These are phyloP conservation scores for Crithidia mellificae DNA, from an alignment of 208 protist genomes.

Conservation along the genomic window DNA sequence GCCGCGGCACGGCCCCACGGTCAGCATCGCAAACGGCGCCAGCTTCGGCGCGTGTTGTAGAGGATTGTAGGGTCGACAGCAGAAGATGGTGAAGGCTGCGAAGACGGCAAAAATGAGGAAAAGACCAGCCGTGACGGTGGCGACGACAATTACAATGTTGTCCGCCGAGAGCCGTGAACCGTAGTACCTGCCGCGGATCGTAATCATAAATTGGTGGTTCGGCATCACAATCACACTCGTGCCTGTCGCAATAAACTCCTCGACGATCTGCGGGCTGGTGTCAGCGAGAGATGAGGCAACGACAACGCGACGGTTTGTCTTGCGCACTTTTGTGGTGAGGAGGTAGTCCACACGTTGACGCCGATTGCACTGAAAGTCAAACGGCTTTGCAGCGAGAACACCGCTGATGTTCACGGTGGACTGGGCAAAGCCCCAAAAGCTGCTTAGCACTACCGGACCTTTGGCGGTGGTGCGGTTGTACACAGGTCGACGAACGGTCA, in stretches of 20 bases:
- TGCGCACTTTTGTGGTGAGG: conserved; percentile 35
- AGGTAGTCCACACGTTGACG: conserved; percentile 48
- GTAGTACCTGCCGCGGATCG: conserved; percentile 12
- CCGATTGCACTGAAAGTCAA: conserved; percentile 17
- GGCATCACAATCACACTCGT: conserved; percentile 1
- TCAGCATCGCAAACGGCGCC: conserved; percentile 70
- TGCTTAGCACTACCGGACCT: conserved; percentile 1
- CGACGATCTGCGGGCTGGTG: neutral
- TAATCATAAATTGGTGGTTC: conserved; percentile 14
- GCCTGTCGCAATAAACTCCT: conserved; percentile 2
- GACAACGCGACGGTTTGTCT: conserved; percentile 14
- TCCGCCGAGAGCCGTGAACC: neutral
- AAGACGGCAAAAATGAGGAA: conserved; percentile 34
- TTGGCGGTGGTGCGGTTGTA: conserved; percentile 36
- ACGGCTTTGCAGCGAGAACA: conserved; percentile 28
- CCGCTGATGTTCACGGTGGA: conserved; percentile 44
- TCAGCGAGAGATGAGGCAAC: conserved; percentile 18
- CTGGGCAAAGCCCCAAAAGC: conserved; percentile 78
- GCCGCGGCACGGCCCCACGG: conserved; percentile 62
- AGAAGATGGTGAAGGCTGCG: conserved; percentile 32
- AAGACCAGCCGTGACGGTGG: conserved; percentile 1
- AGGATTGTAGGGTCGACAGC: conserved; percentile 54
- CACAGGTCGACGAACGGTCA: conserved; percentile 49
- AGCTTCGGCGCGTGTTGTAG: conserved; percentile 56
- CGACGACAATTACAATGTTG: conserved; percentile 14